Base-by-base conservation (phyloP, 345 rosid genomes). In the Eutrema japonicum region DNA sequence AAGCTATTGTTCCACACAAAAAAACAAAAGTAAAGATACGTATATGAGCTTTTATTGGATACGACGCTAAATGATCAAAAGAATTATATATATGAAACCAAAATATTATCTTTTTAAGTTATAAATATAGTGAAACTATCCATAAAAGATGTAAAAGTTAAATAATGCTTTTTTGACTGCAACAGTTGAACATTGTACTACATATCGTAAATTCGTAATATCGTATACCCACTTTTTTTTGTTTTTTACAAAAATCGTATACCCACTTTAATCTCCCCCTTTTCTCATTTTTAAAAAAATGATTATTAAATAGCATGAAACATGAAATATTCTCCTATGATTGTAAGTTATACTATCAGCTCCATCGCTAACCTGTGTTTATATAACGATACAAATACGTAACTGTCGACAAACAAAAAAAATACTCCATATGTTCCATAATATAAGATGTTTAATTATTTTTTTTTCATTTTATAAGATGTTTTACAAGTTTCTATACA, bases 81-180 rank as follows among this genome's bases (percentile, higher is more conserved):
- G 61, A 70, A 63, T 41, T 57, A 56, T 68, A 29, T 57, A 56
- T 68, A 29, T 50, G 66, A 64, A 63, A 70, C 51, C 48, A 77
- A 56, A 47, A 53, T 64, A 32, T 56, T 32, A 64, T 70, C 67
- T 64, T 76, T 75, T 76, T 4, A 36, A 68, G 62, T 70, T 58
- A 49, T 70, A 77, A 77, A 76, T 65, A 64, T 40, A 30, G 27
- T 49, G 48, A 64, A 77, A 70, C 32, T 77, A 76, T 76, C 71
- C 66, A 74, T 49, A 50, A 75, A 74, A 71, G 76, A 56, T 49
- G 72, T 64, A 77, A 77, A 77, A 77, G 76, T 54, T 70, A 48
- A 64, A 49, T 48, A 63, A 13, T 56, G 67, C 71, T 64, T 77
- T 76, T 64, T 77, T 77, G 80, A 77, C 80, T 77, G 80, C 76